Conservation (phyloP, 768 basidiomycete species). For the Mycena rosella region DNA sequence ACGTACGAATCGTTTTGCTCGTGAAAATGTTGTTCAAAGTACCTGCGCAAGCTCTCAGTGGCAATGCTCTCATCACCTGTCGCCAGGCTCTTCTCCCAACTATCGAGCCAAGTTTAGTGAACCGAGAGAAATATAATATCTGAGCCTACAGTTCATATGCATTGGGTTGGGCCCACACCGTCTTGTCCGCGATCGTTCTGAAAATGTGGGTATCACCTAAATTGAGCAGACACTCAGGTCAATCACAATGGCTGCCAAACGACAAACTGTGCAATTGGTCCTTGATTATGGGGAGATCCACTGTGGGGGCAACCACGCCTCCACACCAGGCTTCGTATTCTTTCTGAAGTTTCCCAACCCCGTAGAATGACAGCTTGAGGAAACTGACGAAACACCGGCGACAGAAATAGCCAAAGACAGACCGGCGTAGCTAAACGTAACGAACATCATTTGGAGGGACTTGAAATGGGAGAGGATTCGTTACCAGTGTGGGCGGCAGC, state of each 20-base stretch:
- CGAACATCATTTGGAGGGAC: not conserved
- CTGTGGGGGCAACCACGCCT: slow-evolving; percentile 62
- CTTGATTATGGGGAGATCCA: slow-evolving; percentile 59
- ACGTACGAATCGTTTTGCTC: slow-evolving; percentile 84
- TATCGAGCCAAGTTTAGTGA: slow-evolving; percentile 43
- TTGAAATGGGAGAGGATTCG: not conserved
- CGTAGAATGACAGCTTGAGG: slow-evolving; percentile 81
- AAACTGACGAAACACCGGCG: slow-evolving; percentile 83
- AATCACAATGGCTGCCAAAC: not conserved
- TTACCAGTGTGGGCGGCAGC: slow-evolving; percentile 51
- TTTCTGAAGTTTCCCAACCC: slow-evolving; percentile 72
- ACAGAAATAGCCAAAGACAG: slow-evolving; percentile 85
- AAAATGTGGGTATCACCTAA: slow-evolving; percentile 67
- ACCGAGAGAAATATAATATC: not conserved
- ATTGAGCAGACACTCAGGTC: not conserved
- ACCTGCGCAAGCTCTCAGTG: slow-evolving; percentile 77
- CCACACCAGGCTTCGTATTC: slow-evolving; percentile 77
- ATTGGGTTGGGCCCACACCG: slow-evolving; percentile 72
- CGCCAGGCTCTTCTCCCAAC: slow-evolving; percentile 75
- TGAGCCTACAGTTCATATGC: slow-evolving; percentile 68
- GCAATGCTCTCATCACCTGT: slow-evolving; percentile 79
- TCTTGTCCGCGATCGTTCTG: slow-evolving; percentile 75
- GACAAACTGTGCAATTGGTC: slow-evolving; percentile 64
- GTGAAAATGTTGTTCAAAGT: slow-evolving; percentile 90
- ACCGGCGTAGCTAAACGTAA: slow-evolving; percentile 70